Evolutionary conservation across 2,329 filamentous ascomycete species (phyloP), one percentile per base, ranked within the genome.

Genomic region (Aspergillus proliferans): DNA sequence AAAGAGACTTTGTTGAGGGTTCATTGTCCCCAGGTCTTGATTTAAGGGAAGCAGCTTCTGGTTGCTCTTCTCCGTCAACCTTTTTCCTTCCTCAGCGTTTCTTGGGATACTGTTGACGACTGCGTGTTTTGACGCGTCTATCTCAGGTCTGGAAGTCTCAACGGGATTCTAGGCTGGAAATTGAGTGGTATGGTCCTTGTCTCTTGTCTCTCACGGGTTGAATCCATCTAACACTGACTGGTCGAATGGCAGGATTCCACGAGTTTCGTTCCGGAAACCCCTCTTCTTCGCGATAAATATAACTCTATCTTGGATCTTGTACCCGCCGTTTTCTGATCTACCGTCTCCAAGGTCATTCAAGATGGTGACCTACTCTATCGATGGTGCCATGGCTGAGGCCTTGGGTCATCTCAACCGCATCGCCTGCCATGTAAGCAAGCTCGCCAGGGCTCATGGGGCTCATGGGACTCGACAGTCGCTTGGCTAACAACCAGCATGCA

Each of bases 311-410:
- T 40, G 38, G 38, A 40, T 40, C 15, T 40, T 40, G 18, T 12
- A 40, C 22, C 15, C 15, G 10, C 19, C 7, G 19, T 19, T 19
- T 40, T 40, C 38, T 40, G 38, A 40, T 40, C 18, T 19, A 7
- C n/a, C 12, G 33, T 48, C 14, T 26, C 19, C 28, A 19, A 40
- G 9, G 38, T 40, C 43, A 43, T 12, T 42, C 43, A 48, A 36
- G 3, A 59, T 61, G 59, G 43, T 50, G 21, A 33, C 46, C 14
- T 44, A 59, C 40, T 52, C 53, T 7, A 48, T 65, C n/a, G 62
- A 66, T 38, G 54, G 48, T 45, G 61, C 55, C 46, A 66, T 67
- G 62, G 54, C 57, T 36, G 59, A 63, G 43, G 61, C 59, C 36
- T 51, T 67, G 49, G 41, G 46, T 18, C 57, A 63, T 26, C 50